Percentiles rank a stretch among this genome's conserved stretches.
Evolutionary conservation across 306 rosid genomes (phyloP).

Genomic region (Cicer yamashitae): DNA sequence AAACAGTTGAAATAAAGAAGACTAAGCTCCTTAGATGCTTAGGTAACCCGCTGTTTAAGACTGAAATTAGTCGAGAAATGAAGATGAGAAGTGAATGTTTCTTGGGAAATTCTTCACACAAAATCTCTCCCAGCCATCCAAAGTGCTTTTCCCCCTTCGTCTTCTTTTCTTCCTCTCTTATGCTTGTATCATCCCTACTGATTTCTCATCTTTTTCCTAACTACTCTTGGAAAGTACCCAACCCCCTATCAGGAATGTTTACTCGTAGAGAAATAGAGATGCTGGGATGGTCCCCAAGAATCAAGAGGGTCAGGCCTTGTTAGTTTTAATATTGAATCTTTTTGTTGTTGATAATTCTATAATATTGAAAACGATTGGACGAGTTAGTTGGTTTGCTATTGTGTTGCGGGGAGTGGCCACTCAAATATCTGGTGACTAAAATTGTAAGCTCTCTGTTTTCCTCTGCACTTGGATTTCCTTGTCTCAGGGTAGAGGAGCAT

Average conservation of each 20-base stretch:
- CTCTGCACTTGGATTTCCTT: neutral
- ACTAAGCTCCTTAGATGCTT: slow-evolving; percentile 11
- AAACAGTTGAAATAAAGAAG: slow-evolving; percentile 16
- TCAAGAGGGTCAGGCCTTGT: neutral
- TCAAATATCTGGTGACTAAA: neutral
- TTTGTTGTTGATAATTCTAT: neutral
- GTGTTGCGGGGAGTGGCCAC: neutral
- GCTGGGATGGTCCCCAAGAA: neutral
- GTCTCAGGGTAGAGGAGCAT: slow-evolving; percentile 22
- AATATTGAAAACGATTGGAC: neutral
- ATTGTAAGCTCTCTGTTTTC: neutral
- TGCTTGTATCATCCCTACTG: neutral
- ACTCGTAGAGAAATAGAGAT: neutral
- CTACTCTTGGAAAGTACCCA: neutral
- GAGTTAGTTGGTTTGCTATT: neutral
- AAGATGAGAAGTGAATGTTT: slow-evolving; percentile 5
- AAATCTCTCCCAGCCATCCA: neutral
- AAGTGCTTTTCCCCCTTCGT: neutral
- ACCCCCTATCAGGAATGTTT: neutral
- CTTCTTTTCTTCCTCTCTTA: slow-evolving; percentile 5
- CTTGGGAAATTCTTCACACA: slow-evolving; percentile 22
- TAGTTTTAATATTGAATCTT: slow-evolving; percentile 3
- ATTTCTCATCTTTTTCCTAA: slow-evolving; percentile 14
- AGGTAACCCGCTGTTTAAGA: slow-evolving; percentile 1
- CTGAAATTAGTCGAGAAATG: neutral